Percentiles rank a stretch among this genome's conserved stretches.
These are phyloP conservation scores for Rhizodiscina lignyota DNA, from an alignment of 495 filamentous ascomycete genomes.

Conservation along the genomic window DNA sequence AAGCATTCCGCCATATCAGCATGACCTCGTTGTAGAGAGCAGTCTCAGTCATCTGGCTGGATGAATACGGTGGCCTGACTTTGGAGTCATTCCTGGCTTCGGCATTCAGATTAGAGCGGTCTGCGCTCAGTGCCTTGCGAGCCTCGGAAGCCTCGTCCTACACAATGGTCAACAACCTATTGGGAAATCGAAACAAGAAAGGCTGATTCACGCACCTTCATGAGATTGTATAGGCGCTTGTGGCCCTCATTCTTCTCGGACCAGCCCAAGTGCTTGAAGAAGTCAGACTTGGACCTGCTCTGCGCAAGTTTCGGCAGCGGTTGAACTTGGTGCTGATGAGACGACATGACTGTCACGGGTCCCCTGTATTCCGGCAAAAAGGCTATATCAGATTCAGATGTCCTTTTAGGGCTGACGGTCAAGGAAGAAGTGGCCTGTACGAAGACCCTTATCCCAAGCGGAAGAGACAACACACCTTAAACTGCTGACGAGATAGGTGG, in stretches of 20 bases:
- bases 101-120: neutral
- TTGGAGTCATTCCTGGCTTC: neutral
- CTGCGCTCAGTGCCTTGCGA: neutral
- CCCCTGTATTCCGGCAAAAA: too few species aligned
- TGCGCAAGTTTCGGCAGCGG: too few species aligned
- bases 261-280: neutral
- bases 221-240: neutral
- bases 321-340: too few species aligned
- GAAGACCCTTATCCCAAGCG: too few species aligned
- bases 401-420: too few species aligned
- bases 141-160: neutral
- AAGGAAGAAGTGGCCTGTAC: too few species aligned
- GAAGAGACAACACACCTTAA: too few species aligned
- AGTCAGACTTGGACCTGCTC: neutral
- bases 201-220: neutral
- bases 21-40: neutral
- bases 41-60: slow-evolving; percentile 1
- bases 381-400: too few species aligned
- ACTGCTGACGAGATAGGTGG: too few species aligned
- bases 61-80: slow-evolving; percentile 1
- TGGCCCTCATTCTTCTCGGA: neutral
- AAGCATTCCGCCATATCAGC: neutral
- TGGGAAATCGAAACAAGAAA: neutral
- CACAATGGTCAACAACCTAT: neutral
- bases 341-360: too few species aligned